These are phyloP conservation scores for Cladosporium sp. DNA, from an alignment of 2,329 filamentous ascomycete genomes.

Conservation along the genomic window DNA sequence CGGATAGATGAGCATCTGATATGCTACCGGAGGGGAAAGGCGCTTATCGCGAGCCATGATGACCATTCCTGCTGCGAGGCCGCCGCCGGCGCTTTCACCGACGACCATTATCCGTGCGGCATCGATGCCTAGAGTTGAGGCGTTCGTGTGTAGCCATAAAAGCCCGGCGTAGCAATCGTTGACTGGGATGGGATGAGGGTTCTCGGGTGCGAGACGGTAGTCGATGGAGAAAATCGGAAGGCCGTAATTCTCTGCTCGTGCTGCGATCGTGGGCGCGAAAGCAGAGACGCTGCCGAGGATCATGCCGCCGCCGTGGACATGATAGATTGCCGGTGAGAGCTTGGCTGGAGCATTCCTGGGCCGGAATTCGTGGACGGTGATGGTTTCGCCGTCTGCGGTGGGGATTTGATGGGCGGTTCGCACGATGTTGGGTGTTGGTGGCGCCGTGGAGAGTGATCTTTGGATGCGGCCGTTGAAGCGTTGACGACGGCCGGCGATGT, in stretches of 20 bases:
- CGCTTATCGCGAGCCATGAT: slow-evolving; percentile 37
- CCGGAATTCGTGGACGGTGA: slow-evolving; percentile 25
- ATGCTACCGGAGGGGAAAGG: slow-evolving; percentile 35
- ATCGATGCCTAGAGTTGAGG: slow-evolving; percentile 45
- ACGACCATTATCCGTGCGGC: slow-evolving; percentile 42
- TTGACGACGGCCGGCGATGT: slow-evolving; percentile 23
- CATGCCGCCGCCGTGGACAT: slow-evolving; percentile 47
- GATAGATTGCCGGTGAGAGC: slow-evolving; percentile 33
- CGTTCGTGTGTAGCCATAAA: slow-evolving; percentile 41
- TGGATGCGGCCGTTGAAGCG: slow-evolving; percentile 18
- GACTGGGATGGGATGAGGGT: slow-evolving; percentile 38
- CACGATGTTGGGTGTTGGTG: slow-evolving; percentile 21
- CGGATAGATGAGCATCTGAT: slow-evolving; percentile 48
- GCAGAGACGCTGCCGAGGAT: slow-evolving; percentile 36
- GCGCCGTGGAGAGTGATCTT: slow-evolving; percentile 12
- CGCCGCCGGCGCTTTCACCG: slow-evolving; percentile 48
- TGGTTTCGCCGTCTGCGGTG: neutral
- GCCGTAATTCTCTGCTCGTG: slow-evolving; percentile 30
- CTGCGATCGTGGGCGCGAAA: slow-evolving; percentile 29
- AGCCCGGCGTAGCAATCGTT: slow-evolving; percentile 46
- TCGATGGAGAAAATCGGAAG: slow-evolving; percentile 39
- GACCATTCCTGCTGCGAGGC: slow-evolving; percentile 42
- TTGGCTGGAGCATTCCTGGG: slow-evolving; percentile 18
- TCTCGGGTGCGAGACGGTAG: slow-evolving; percentile 47
- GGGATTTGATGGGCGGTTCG: slow-evolving; percentile 25